Conservation (phyloP, 192 early-diverging fungal genomes). For the Podila horticola region DNA sequence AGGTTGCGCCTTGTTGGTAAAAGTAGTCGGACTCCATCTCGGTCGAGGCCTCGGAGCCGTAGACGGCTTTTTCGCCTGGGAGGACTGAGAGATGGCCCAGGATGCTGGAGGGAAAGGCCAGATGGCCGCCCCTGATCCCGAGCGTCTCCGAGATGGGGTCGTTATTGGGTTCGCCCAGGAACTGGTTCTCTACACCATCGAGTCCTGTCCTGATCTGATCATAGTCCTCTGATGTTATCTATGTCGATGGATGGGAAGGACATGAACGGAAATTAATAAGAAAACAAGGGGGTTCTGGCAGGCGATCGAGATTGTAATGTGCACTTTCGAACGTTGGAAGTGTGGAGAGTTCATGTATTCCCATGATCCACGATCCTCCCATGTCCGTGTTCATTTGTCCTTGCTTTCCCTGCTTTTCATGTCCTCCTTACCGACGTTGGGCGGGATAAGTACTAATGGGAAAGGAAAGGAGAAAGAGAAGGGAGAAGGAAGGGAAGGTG, state of each 20-base stretch:
- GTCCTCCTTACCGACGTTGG: conserved; percentile 37
- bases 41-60: conserved; percentile 6
- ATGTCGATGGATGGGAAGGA: not conserved
- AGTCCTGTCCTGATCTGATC: conserved; percentile 50
- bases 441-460: conserved; percentile 23
- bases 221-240: conserved; percentile 54
- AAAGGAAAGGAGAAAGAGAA: not conserved
- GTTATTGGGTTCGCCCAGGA: conserved; percentile 38
- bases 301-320: not conserved
- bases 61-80: not conserved
- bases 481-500: not conserved
- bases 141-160: not conserved
- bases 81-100: conserved; percentile 8
- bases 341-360: not conserved
- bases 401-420: not conserved
- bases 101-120: conserved; percentile 39
- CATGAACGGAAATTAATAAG: not conserved
- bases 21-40: conserved; percentile 17
- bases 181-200: conserved; percentile 48
- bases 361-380: not conserved
- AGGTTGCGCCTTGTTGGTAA: conserved; percentile 17
- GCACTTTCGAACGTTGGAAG: not conserved
- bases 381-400: not conserved
- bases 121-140: conserved; percentile 26
- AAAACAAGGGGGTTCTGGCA: not conserved